Evolutionary conservation across 345 rosid species (phyloP), one percentile per base, ranked within the genome.

Genomic region (Excoecaria cochinchinensis): DNA sequence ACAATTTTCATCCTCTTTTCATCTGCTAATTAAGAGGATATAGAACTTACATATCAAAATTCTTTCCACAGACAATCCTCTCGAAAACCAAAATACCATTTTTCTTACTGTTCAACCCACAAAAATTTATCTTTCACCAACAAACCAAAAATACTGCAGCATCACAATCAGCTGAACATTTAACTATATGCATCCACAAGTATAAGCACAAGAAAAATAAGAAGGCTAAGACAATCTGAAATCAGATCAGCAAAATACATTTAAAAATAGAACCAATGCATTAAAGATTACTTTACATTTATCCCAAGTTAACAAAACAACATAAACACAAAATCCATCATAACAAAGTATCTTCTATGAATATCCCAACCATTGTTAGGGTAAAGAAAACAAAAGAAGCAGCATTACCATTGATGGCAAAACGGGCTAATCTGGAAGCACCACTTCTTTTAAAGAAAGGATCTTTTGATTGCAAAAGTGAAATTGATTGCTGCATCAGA

Each of bases 401-500:
- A 6, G 67, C 62, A 31, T 67, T 85, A 95, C 97, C 97, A 70
- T 92, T 92, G 63, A 85, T 76, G 25, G 99, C 97, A 75, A 90
- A 91, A 76, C 95, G 90, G 48, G 95, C 83, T 74, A 95, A 84
- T 86, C 98, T 84, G 61, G 98, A 91, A 71, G 99, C 99, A 53
- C 99, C 99, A 80, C 86, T 86, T 79, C 99, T 82, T 82, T 92
- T 95, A 83, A 90, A 92, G 86, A 91, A 86, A 3, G 97, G 97
- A 84, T 95, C 99, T 84, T 92, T 91, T 55, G 88, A 95, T 69
- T 86, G 96, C 85, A 95, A 83, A 73, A 95, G 97, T 17, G 92
- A 90, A 52, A 95, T 71, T 1, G 99, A 92, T 79, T 95, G 99
- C 21, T 85, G 94, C 80, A 95, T 62, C 78, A 95, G 79, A 76